Base-by-base conservation (phyloP, 495 filamentous ascomycete genomes). In the Daldinia bambusicola region DNA sequence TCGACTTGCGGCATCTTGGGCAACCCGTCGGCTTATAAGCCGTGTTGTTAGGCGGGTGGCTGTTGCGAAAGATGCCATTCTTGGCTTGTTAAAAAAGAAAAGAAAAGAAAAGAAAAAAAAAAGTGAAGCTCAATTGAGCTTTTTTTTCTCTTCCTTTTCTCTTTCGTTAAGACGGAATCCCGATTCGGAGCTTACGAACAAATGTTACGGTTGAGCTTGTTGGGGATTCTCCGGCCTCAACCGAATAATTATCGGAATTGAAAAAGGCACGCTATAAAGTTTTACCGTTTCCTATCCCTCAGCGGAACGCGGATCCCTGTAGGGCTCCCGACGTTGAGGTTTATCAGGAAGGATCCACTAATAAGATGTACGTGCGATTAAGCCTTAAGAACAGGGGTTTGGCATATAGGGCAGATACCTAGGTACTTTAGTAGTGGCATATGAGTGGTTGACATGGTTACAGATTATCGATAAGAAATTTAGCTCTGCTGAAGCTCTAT, bases 1-100 rank as follows among this genome's bases (percentile, higher is more conserved):
- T 85, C 87, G 76, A 63, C 75, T 75, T 55, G 81, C 75, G 61
- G 70, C 83, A 83, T 85, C 83, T 69, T 81, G 83, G 55, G 81
- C 78, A 66, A 85, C 76, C 61, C 80, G 82, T 45, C 81, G 79
- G 60, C 80, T 77, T 32, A 82, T 80, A 64, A 87, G 77, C 69
- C 82, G 78, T 50, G 79, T 77, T 20, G 87, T 87, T 61, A 84
- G 76, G 70, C 82, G 85, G 70, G 85, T 84, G 65, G 78, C 81
- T 55, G 80, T 77, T 71, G 79, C 78, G 74, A 86, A 78, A 66
- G 84, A 86, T 73, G 84, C 86, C 85, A 87, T 88, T 68, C 74
- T 79, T 9, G 43, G 37, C 62, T 66, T 66, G 55, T 62, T 36
- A 50, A 50, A 43, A 37, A 70, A 16, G 63, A 70, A 72, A 74